Evolutionary conservation across 441 rosid species (phyloP), one percentile per base, ranked within the genome.

Genomic region (Bocquillonia castaneifolia): DNA sequence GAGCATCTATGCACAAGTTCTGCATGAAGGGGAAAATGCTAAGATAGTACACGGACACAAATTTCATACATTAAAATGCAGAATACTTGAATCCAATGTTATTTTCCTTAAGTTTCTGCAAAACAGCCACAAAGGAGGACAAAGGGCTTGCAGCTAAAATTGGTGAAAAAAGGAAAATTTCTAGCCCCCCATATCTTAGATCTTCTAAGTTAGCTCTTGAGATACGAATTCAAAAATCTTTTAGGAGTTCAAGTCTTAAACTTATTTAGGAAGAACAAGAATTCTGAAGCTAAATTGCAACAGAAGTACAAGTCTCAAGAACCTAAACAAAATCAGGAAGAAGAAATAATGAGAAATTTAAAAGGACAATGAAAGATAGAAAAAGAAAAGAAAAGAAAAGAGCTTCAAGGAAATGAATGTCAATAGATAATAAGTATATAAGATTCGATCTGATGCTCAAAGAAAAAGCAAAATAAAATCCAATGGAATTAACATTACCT

Each of bases 401-500:
- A 12, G 45, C 26, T 17, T 44, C 48, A 18, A 63, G 0, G n/a
- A n/a, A n/a, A n/a, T n/a, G n/a, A n/a, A n/a, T n/a, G n/a, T n/a
- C n/a, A n/a, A n/a, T n/a, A n/a, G n/a, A n/a, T n/a, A n/a, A n/a
- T n/a, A n/a, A 52, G 44, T 56, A 37, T 1, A 26, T 17, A 14
- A 20, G 34, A 34, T 6, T 48, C 36, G 14, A 40, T 66, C 18
- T 40, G n/a, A 48, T 14, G 37, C 31, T 42, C 44, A 3, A 22
- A 61, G 31, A 53, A 31, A 22, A 39, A 52, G 40, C 20, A 25
- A 45, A 29, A 67, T 5, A 31, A 52, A 14, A 10, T 28, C n/a
- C 50, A 28, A 23, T 12, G 45, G 60, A 66, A 63, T 25, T 17
- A 40, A 36, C 13, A 39, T 40, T 57, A 91, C 99, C 99, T 92